Conservation (phyloP, 1,139 yeast genomes). For the Schwanniomyces etchellsii region DNA sequence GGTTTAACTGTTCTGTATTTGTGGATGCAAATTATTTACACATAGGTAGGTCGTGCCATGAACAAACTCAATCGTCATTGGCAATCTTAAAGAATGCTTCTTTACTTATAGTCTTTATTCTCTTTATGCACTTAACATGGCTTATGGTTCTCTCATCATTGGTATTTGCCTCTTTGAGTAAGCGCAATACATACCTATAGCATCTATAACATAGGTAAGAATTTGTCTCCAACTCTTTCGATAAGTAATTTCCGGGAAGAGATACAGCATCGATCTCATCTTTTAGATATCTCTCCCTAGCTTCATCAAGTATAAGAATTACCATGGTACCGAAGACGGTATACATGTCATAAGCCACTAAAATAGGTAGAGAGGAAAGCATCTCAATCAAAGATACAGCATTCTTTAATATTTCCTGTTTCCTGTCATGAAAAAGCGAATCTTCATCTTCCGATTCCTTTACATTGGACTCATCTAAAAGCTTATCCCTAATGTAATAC, state of each 20-base stretch:
- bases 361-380: constrained; percentile 36
- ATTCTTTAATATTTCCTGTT: constrained; percentile 27
- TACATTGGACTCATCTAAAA: constrained; percentile 9
- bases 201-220: constrained; percentile 24
- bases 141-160: constrained; percentile 26
- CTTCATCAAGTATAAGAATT: constrained; percentile 26
- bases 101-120: constrained; percentile 16
- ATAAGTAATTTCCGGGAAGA: constrained; percentile 13
- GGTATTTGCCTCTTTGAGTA: constrained; percentile 21
- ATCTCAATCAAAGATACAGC: constrained; percentile 33
- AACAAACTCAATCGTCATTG: constrained; percentile 5
- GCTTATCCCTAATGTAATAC: constrained; percentile 26
- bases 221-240: constrained; percentile 4
- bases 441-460: background rate
- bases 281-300: constrained; percentile 15
- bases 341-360: constrained; percentile 29
- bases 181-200: constrained; percentile 25
- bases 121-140: constrained; percentile 23
- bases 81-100: constrained; percentile 13
- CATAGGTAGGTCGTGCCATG: constrained; percentile 2
- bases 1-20: too few relatives aligned
- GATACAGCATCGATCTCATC: constrained; percentile 7
- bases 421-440: constrained; percentile 16
- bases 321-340: constrained; percentile 31
- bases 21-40: constrained; percentile 7